These are phyloP conservation scores for Psilocybe cubensis DNA, from an alignment of 768 basidiomycete species.

Conservation along the genomic window DNA sequence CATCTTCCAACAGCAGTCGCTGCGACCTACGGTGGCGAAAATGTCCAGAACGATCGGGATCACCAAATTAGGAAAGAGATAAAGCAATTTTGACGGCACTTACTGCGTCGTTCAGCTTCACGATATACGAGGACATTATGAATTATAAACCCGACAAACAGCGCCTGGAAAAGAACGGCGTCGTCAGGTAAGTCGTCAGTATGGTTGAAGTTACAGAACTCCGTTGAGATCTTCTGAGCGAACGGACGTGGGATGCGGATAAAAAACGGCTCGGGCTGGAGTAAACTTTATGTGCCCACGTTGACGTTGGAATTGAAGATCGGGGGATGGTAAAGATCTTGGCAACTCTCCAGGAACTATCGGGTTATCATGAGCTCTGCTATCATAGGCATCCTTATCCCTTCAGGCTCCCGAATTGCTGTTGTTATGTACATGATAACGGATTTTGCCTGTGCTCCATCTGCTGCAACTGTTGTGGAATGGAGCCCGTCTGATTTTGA, in stretches of 20 bases:
- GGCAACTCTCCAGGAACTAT: not conserved
- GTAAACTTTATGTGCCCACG: not conserved
- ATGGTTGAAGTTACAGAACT: no score
- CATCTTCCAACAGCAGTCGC: slow-evolving; percentile 57
- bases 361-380: not conserved
- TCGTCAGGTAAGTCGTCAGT: not conserved
- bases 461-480: no score
- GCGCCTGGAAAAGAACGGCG: not conserved
- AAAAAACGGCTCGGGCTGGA: not conserved
- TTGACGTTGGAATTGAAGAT: not conserved
- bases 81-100: not conserved
- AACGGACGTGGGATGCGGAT: not conserved
- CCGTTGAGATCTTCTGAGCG: not conserved
- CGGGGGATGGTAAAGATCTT: not conserved
- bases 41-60: slow-evolving; percentile 1
- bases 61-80: slow-evolving; percentile 6
- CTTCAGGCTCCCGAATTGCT: not conserved
- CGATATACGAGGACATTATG: slow-evolving; percentile 18
- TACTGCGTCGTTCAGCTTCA: slow-evolving; percentile 31
- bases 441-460: no score
- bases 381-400: not conserved
- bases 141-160: not conserved
- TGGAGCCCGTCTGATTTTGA: no score
- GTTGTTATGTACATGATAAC: not conserved
- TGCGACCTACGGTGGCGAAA: slow-evolving; percentile 40